A percentile compares a stretch with the other conserved stretches of the same genome.
phyloP scores from a whole-genome alignment of 2,329 filamentous ascomycete species.

The Diplodia corticola region DNA sequence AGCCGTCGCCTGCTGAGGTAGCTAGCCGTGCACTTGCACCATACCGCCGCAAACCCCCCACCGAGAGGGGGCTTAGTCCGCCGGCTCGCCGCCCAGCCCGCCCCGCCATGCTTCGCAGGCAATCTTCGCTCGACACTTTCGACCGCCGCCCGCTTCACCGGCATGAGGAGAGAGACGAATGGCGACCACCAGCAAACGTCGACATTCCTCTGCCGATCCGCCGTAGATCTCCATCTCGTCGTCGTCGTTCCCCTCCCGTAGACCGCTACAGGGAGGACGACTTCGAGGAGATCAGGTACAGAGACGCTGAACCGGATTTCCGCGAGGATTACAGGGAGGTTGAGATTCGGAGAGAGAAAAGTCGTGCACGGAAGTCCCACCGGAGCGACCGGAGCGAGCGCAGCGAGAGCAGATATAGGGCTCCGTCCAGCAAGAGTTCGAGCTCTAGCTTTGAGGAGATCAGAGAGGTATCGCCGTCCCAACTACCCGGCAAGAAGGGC shows the following conservation, averaged over 20 bases:
- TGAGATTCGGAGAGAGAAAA: slow-evolving; percentile 50
- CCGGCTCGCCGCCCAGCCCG: slow-evolving; percentile 58
- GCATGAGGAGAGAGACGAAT: slow-evolving; percentile 59
- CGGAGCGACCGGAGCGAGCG: slow-evolving; percentile 27
- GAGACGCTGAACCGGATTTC: slow-evolving; percentile 34
- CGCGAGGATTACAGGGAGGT: slow-evolving; percentile 52
- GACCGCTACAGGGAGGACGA: slow-evolving; percentile 67
- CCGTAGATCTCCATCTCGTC: slow-evolving; percentile 58
- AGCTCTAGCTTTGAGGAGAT: slow-evolving; percentile 42
- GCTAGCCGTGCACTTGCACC: slow-evolving; percentile 57
- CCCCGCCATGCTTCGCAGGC: slow-evolving; percentile 72
- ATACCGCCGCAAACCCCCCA: slow-evolving; percentile 59
- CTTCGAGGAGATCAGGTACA: slow-evolving; percentile 59
- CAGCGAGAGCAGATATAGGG: slow-evolving; percentile 19
- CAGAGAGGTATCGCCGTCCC: slow-evolving; percentile 34
- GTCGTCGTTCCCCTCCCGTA: slow-evolving; percentile 47
- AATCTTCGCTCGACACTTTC: slow-evolving; percentile 88
- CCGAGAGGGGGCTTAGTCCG: slow-evolving; percentile 56
- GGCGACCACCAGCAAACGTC: slow-evolving; percentile 66
- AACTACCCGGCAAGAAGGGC: slow-evolving; percentile 60
- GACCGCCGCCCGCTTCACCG: slow-evolving; percentile 69
- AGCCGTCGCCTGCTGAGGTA: slow-evolving; percentile 48
- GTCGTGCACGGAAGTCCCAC: slow-evolving; percentile 26
- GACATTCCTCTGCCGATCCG: slow-evolving; percentile 65
- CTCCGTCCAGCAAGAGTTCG: slow-evolving; percentile 19